Evolutionary conservation across 345 rosid genomes (phyloP), one percentile per base, ranked within the genome.

Genomic region (Lumnitzera racemosa): DNA sequence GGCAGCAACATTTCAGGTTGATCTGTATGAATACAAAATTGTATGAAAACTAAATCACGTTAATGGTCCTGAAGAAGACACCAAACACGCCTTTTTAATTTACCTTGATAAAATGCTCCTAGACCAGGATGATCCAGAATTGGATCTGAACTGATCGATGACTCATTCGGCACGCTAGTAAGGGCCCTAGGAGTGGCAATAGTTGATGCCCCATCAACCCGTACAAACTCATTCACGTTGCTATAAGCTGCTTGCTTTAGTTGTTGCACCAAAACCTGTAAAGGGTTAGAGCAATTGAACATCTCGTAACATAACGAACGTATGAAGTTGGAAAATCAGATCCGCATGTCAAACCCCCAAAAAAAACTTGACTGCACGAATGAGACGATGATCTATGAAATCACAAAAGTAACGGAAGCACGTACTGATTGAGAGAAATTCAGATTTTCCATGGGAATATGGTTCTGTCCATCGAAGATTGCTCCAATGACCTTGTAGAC

Each of bases 161-260:
- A 59, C 46, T 65, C 78, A 15, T 64, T 57, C 47, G 69, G 80
- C 24, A 27, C 61, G 47, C 49, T 59, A 14, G 66, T 55, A 31
- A 76, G 57, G 36, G 83, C 65, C 54, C 77, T 74, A 6, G 78
- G 74, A 46, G 67, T 70, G 54, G 61, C 63, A 2, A 12, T 47
- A 49, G 56, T 53, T 14, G 70, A 24, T 17, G 61, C 54, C 8
- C 51, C 52, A 54, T 76, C 63, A 0, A 74, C 47, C 17, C 0
- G 57, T 36, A 47, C 55, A 48, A 85, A 59, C 51, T 55, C 14
- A 2, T 15, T 5, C 25, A 56, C 15, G 27, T 85, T 78, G 56
- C 36, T 48, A 57, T 81, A 83, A 16, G 98, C 96, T 41, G 63
- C 75, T 15, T 20, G 55, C 76, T 80, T 86, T 2, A 70, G 1